A percentile compares a stretch with the other conserved stretches of the same genome.
These are phyloP conservation scores for Ogataea parapolymorpha DNA, from an alignment of 805 yeast genomes.

Conservation along the genomic window DNA sequence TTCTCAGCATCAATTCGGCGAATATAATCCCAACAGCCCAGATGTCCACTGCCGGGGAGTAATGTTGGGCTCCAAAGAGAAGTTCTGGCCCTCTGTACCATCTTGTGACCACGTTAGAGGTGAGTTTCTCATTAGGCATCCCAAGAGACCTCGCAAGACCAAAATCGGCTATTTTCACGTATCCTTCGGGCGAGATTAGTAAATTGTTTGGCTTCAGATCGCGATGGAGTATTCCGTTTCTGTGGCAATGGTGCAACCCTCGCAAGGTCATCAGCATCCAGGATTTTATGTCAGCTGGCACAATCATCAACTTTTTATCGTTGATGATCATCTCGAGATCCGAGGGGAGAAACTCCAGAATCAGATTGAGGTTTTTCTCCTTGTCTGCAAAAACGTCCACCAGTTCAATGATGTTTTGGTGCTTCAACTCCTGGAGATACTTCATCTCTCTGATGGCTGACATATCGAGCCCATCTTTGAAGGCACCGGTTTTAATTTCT, in stretches of 20 bases:
- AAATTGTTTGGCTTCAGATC: conserved; percentile 93
- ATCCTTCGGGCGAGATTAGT: conserved; percentile 81
- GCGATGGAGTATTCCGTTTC: conserved; percentile 86
- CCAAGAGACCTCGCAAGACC: conserved; percentile 89
- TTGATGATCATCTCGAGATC: conserved; percentile 89
- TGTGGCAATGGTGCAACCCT: conserved; percentile 93
- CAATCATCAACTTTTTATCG: conserved; percentile 70
- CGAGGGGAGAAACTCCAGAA: conserved; percentile 88
- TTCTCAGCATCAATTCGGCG: conserved; percentile 93
- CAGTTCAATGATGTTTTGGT: conserved; percentile 79
- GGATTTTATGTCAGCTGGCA: conserved; percentile 83
- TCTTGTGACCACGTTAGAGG: conserved; percentile 93
- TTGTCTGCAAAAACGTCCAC: conserved; percentile 78
- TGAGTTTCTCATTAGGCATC: conserved; percentile 68
- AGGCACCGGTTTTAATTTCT: conserved; percentile 90
- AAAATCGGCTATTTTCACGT: conserved; percentile 93
- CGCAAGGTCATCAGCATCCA: conserved; percentile 94
- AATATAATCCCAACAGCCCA: conserved; percentile 98
- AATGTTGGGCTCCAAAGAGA: conserved; percentile 82
- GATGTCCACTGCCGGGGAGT: conserved; percentile 83
- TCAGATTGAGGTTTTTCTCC: conserved; percentile 67
- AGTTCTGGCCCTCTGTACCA: conserved; percentile 98
- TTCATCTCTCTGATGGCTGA: conserved; percentile 94
- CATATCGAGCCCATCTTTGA: conserved; percentile 97
- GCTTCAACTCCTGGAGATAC: conserved; percentile 76